Evolutionary conservation across 768 basidiomycete species (phyloP), one percentile per base, ranked within the genome.

Genomic region (Dioszegia crocea): DNA sequence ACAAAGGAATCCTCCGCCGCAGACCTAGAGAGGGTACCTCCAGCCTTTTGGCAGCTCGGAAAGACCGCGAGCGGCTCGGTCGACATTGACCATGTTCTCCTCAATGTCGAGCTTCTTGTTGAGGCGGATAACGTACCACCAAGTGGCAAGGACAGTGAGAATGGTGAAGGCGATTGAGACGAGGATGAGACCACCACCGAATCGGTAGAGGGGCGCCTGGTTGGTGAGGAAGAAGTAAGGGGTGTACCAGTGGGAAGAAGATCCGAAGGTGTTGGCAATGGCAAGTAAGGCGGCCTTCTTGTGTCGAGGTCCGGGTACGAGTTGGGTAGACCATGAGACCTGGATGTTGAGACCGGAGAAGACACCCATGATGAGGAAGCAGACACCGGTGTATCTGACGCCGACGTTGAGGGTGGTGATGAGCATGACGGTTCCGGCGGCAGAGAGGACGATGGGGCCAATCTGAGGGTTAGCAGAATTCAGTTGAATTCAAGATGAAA

Each of bases 341-440:
- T 60, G 59, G n/a, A 60, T 54, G 44, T 60, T 54, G 51, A 60
- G 51, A 33, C 51, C 59, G 30, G 59, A 60, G 19, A 54, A 54
- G 52, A 54, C 51, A 54, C 59, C 59, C 51, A 60, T 60, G 36
- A 60, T 54, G 43, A 60, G 59, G 59, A 60, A 60, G 46, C 51
- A 60, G 44, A 60, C 59, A 54, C 59, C 59, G 21, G 59, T 60
- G 51, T 60, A 60, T 29, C 59, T 40, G 14, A 54, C 59, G 31
- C 51, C 51, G n/a, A 60, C 41, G 52, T 60, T 60, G 31, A 54
- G 31, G 10, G 51, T 54, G 23, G 51, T 54, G 44, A 60, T 60
- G 41, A 60, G 43, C 59, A 60, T 60, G 43, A 60, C 44, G 21
- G 59, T 54, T 5, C 59, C 59, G 43, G 26, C 59, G 24, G 51